Percentiles rank a stretch among this genome's conserved stretches.
Conservation (phyloP, 371 early-diverging fungal species). For the Nematocida minor region DNA sequence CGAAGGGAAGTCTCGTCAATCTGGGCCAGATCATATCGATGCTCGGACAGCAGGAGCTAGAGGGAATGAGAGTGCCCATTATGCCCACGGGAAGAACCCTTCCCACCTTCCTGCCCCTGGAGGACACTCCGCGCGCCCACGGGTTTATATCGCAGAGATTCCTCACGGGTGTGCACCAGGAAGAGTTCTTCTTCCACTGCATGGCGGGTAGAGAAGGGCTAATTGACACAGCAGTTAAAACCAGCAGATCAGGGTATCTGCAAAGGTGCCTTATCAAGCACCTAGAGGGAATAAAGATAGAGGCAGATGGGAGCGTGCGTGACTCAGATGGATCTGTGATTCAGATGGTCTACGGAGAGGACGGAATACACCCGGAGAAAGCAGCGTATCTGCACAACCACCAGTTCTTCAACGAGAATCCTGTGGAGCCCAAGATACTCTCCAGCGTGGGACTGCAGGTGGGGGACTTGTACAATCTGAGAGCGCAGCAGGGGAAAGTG, state of each 20-base stretch:
- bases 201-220: slow-evolving; percentile 99
- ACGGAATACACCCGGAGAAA: slow-evolving; percentile 91
- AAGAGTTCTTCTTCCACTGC: slow-evolving; percentile 74
- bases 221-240: slow-evolving; percentile 99
- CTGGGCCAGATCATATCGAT: slow-evolving; percentile 92
- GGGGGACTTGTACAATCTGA: slow-evolving; percentile 66
- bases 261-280: slow-evolving; percentile 99
- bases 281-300: slow-evolving; percentile 85
- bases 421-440: background rate
- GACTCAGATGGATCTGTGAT: slow-evolving; percentile 84
- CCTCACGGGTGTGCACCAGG: slow-evolving; percentile 94
- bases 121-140: slow-evolving; percentile 81
- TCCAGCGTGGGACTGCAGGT: background rate
- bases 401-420: slow-evolving; percentile 70
- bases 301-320: slow-evolving; percentile 91
- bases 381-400: slow-evolving; percentile 71
- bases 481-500: slow-evolving; percentile 76
- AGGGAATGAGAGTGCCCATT: slow-evolving; percentile 93
- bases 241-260: slow-evolving; percentile 94
- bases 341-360: slow-evolving; percentile 97
- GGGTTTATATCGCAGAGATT: slow-evolving; percentile 95
- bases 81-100: slow-evolving; percentile 92
- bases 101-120: slow-evolving; percentile 74
- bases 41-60: slow-evolving; percentile 96
- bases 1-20: slow-evolving; percentile 95